A percentile compares a stretch with the other conserved stretches of the same genome.
These are phyloP conservation scores for Forsythia viridissima DNA, from an alignment of 257 asterid genomes.

Conservation along the genomic window DNA sequence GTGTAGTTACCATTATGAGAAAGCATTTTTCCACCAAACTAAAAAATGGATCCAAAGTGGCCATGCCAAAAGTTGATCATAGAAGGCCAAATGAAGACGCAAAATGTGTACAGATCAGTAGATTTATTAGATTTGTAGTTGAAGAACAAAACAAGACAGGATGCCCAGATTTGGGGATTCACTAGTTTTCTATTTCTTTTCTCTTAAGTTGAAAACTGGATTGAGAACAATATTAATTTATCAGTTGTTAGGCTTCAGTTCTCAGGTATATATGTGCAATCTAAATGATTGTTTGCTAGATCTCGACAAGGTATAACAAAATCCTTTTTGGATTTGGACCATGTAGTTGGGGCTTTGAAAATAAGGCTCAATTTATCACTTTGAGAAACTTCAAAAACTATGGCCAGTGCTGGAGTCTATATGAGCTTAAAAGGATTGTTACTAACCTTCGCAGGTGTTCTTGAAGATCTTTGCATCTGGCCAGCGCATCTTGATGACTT, in stretches of 20 bases:
- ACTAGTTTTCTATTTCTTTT: not conserved
- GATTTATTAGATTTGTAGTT: not conserved
- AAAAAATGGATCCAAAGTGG: not conserved
- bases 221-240: not conserved
- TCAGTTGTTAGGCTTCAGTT: conserved; percentile 12
- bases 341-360: not conserved
- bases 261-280: conserved; percentile 4
- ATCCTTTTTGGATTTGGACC: not conserved
- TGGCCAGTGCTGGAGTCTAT: not conserved
- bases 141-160: not conserved
- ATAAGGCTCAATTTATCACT: conserved; percentile 1
- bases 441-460: conserved; percentile 69
- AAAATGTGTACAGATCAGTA: not conserved
- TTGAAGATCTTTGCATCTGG: conserved; percentile 72
- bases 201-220: not conserved
- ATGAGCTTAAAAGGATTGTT: not conserved
- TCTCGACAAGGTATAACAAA: not conserved
- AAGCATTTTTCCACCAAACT: not conserved
- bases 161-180: not conserved
- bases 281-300: not conserved
- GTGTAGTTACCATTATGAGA: not conserved
- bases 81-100: not conserved
- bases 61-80: not conserved
- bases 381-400: conserved; percentile 1
- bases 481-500: conserved; percentile 53